Base-by-base conservation (phyloP, 371 early-diverging fungal species). In the Entomophthora muscae region DNA sequence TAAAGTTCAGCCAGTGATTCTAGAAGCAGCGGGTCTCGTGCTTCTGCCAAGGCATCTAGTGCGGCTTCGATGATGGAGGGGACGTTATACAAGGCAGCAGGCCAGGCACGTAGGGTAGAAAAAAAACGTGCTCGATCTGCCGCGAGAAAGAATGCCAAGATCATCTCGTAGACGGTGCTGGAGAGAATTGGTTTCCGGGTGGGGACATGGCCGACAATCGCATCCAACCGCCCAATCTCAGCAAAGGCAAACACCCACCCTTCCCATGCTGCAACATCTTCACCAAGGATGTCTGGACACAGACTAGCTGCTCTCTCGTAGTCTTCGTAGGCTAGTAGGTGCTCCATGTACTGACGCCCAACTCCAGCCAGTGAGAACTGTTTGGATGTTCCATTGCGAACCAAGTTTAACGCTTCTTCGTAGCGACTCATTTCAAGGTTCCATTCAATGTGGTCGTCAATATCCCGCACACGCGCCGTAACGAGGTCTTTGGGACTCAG, bases 361-460 rank as follows among this genome's bases (percentile, higher is more conserved):
- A 96, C 83, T 24, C 86, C 83, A 2, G 72, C 71, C 24, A 85
- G n/a, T n/a, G n/a, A n/a, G n/a, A n/a, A n/a, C n/a, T n/a, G n/a
- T n/a, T 76, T 32, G 78, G 78, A 63, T 84, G 82, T 31, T 71
- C 71, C n/a, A 71, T 33, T 29, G 22, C 17, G 2, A 70, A n/a
- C 76, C 3, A 80, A 81, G 0, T 69, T 65, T 5, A 95, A 68
- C 0, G 95, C 96, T 61, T 89, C 90, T 24, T 79, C 85, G 67
- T 90, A 93, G 29, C 79, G 71, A 24, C 78, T 78, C 22, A 84
- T 78, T 56, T 88, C 88, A 52, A 88, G 70, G 13, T 91, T 74
- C 95, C 95, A 98, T 57, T 89, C 84, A 62, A 98, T 84, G 65
- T 91, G 95, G 74, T 98, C 96, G 31, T 85, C 83, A 42, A 85